Evolutionary conservation across 1,139 yeast species (phyloP), one percentile per base, ranked within the genome.

Genomic region (Wickerhamomyces sp.): DNA sequence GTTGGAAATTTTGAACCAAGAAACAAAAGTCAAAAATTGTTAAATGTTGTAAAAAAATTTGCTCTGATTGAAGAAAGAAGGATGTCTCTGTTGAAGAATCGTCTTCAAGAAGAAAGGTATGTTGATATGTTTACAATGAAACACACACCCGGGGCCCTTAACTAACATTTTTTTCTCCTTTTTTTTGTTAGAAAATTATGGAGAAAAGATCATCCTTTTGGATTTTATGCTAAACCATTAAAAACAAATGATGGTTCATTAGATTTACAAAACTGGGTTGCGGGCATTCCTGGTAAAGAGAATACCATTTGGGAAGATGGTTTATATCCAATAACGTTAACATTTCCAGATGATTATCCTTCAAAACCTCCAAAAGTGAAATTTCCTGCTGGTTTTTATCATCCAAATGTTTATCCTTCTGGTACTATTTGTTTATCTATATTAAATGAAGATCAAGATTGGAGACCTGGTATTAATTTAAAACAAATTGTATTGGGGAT

Each of bases 171-270:
- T 14, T 27, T 7, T 23, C 27, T n/a, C n/a, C n/a, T n/a, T n/a
- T n/a, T n/a, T n/a, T n/a, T n/a, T n/a, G n/a, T n/a, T 36, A 71
- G 98, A 64, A 93, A 91, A 67, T 91, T 86, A 64, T 93, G 99
- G 99, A 81, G 99, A 57, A 93, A 90, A 65, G 97, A 91, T 63
- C 99, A 94, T 64, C 99, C 99, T 0, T 93, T 90, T 66, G 99
- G 99, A 5, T 93, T 93, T 66, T 90, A 71, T 57, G 99, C 99
- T 36, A 89, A 87, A 61, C 99, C 99, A 7, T 65, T 71, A 37
- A 91, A 87, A 63, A 72, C 75, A 14, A 61, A 72, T 4, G 96
- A 90, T 60, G 99, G 99, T 1, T 73, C 90, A 1, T 72, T 93
- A 55, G 91, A 93, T 64, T 72, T 93, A 52, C 87, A 86, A 60